phyloP scores from a whole-genome alignment of 2,329 filamentous ascomycete species.

The Fusarium sambucinum region DNA sequence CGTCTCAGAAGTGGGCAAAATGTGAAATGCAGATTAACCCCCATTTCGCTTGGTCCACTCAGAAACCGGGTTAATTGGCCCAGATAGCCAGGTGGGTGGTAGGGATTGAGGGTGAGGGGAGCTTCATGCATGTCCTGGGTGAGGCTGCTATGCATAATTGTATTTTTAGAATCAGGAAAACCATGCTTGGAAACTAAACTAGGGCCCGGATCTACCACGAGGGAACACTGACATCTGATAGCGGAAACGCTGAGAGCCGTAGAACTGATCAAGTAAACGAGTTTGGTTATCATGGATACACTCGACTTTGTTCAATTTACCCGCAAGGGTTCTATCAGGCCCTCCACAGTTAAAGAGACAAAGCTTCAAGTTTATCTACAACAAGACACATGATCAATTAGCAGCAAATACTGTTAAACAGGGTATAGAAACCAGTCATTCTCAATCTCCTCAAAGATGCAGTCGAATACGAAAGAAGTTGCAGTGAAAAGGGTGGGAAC shows the following conservation, averaged over 20 bases:
- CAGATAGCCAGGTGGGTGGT: constrained; percentile 1
- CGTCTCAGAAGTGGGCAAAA: constrained; percentile 35
- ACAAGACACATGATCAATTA: constrained; percentile 3
- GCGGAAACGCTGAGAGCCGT: neutral
- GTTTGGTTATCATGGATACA: neutral
- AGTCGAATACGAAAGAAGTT: constrained; percentile 38
- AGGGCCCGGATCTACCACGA: constrained; percentile 21
- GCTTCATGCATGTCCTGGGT: constrained; percentile 42
- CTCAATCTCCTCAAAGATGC: neutral
- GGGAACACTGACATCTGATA: constrained; percentile 6
- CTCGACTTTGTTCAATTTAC: neutral
- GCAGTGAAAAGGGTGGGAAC: constrained; percentile 37
- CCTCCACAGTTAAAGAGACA: neutral
- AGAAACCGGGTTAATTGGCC: constrained; percentile 42
- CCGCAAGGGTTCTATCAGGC: neutral
- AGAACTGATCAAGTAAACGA: too few relatives aligned
- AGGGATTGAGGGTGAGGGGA: neutral
- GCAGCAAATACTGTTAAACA: constrained; percentile 1
- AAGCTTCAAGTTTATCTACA: neutral
- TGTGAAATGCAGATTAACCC: constrained; percentile 42
- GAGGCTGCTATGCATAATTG: constrained; percentile 45
- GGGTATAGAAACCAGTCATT: neutral
- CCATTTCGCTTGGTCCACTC: constrained; percentile 35
- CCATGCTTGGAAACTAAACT: constrained; percentile 1
- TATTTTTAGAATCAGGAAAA: constrained; percentile 42